A percentile compares a stretch with the other conserved stretches of the same genome.
Evolutionary conservation across 345 rosid species (phyloP).

Genomic region (Populus davidiana): DNA sequence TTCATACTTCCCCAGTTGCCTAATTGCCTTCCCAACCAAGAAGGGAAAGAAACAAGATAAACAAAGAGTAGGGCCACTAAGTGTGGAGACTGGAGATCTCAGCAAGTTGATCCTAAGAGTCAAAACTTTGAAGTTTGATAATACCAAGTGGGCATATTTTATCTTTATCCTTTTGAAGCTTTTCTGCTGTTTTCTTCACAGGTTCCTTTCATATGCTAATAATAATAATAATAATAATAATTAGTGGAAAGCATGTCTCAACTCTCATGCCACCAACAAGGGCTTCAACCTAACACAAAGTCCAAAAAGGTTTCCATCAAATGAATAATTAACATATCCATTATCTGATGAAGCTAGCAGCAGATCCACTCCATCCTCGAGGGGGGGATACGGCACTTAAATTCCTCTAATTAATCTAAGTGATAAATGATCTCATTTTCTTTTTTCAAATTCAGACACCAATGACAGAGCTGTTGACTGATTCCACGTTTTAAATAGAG

Average conservation of each 20-base stretch:
- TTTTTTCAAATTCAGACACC: too few relatives aligned
- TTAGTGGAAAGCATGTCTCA: too few relatives aligned
- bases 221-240: not conserved
- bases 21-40: not conserved
- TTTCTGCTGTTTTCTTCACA: not conserved
- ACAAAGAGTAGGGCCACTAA: not conserved
- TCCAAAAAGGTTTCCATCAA: not conserved
- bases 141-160: not conserved
- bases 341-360: not conserved
- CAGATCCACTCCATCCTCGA: not conserved
- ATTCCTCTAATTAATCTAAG: too few relatives aligned
- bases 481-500: too few relatives aligned
- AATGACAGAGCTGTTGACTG: too few relatives aligned
- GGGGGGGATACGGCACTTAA: too few relatives aligned
- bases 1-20: not conserved
- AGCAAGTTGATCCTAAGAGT: not conserved
- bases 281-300: not conserved
- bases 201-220: not conserved
- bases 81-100: not conserved
- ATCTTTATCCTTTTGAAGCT: not conserved
- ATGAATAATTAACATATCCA: not conserved
- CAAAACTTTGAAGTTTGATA: not conserved
- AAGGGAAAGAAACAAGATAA: not conserved
- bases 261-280: not conserved
- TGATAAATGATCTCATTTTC: too few relatives aligned